Evolutionary conservation across 768 basidiomycete species (phyloP).

Genomic region (Nidularia pulvinata): DNA sequence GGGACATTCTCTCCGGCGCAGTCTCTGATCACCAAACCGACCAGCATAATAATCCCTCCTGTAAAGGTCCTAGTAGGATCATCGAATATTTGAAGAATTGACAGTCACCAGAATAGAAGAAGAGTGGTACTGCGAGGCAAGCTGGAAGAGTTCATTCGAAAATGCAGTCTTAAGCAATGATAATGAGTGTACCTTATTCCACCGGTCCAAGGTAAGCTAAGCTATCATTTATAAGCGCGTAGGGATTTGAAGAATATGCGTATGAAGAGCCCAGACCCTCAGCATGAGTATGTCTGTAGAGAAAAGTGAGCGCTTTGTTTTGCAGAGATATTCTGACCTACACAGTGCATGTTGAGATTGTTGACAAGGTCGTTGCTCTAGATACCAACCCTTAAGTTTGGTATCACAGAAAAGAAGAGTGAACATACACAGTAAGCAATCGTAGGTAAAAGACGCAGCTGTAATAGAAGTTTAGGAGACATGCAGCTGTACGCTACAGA

Average conservation of each 20-base stretch:
- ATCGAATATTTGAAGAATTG: background rate
- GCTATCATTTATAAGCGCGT: background rate
- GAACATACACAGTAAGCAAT: slow-evolving; percentile 19
- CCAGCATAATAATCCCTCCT: slow-evolving; percentile 20
- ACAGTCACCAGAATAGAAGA: slow-evolving; percentile 20
- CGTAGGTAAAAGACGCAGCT: slow-evolving; percentile 26
- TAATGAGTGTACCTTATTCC: slow-evolving; percentile 9
- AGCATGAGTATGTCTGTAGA: slow-evolving; percentile 18
- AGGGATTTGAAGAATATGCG: background rate
- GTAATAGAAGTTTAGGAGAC: background rate
- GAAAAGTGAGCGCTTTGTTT: background rate
- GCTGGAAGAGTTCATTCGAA: background rate
- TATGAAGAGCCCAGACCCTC: slow-evolving; percentile 22
- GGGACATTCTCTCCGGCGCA: slow-evolving; percentile 20
- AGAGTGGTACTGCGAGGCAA: slow-evolving; percentile 10
- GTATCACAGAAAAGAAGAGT: background rate
- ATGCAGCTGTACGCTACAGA: background rate
- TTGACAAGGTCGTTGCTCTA: slow-evolving; percentile 14
- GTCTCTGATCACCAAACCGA: slow-evolving; percentile 18
- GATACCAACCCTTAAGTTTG: background rate
- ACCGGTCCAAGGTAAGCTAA: slow-evolving; percentile 5
- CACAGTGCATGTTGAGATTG: slow-evolving; percentile 13
- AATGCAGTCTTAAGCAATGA: background rate
- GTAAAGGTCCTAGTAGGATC: background rate
- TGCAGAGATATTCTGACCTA: slow-evolving; percentile 5